These are phyloP conservation scores for Lobulomyces angularis DNA, from an alignment of 192 early-diverging fungal species.

Conservation along the genomic window DNA sequence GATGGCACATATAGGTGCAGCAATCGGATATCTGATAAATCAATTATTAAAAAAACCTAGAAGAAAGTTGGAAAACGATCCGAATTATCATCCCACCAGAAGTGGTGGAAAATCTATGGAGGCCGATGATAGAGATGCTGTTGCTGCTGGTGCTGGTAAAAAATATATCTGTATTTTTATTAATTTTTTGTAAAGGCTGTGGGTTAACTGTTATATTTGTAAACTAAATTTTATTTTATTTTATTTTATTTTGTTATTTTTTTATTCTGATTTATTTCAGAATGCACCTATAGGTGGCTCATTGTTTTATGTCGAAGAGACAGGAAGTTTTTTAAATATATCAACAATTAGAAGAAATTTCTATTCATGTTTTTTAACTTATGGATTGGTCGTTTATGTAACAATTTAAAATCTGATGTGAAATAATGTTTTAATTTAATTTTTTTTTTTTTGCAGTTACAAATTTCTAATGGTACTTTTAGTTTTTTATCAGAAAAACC, in stretches of 20 bases:
- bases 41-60: neutral
- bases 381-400: too few relatives aligned
- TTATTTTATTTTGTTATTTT: too few relatives aligned
- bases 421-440: too few relatives aligned
- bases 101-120: too few relatives aligned
- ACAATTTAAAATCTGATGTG: too few relatives aligned
- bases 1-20: constrained; percentile 4
- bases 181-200: too few relatives aligned
- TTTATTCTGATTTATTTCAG: too few relatives aligned
- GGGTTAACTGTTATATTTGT: too few relatives aligned
- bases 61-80: neutral
- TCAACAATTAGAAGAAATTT: neutral
- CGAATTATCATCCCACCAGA: neutral
- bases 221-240: too few relatives aligned
- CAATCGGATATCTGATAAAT: neutral
- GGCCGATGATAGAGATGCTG: neutral
- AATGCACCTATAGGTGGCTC: constrained; percentile 5
- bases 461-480: neutral
- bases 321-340: constrained; percentile 1
- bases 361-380: neutral
- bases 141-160: constrained; percentile 2
- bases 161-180: constrained; percentile 1
- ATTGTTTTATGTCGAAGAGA: constrained; percentile 3
- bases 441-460: neutral
- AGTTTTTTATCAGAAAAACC: constrained; percentile 1